Evolutionary conservation across 2,329 filamentous ascomycete genomes (phyloP), one percentile per base, ranked within the genome.

Genomic region (Fusarium sp.): DNA sequence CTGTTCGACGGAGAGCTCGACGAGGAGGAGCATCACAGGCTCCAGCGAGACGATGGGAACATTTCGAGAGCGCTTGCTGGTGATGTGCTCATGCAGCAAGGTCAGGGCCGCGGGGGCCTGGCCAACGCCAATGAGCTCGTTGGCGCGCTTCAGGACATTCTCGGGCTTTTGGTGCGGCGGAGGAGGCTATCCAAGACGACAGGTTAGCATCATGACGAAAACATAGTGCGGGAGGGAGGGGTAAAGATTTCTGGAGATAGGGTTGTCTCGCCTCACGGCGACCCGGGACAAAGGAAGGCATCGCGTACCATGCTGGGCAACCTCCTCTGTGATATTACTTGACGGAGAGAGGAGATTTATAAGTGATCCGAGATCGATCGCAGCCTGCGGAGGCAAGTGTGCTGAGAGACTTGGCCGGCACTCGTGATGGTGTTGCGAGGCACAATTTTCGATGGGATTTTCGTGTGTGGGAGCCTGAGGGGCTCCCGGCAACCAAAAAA

Each of bases 31-130:
- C 94, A 99, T 98, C 73, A 99, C 95, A 73, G 96, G 96, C 89
- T 99, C 96, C 78, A 99, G 85, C 58, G 94, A 96, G 72, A 91
- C 89, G 86, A 98, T 98, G 76, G 96, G 94, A 77, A 93, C 96
- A 90, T 96, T 98, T 79, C 96, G 93, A 77, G 94, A 97, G 77
- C 96, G 89, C 87, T 99, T 99, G 73, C 93, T 97, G 77, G 93
- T 97, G 85, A 98, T 93, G 90, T 99, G 96, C 87, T 99, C 96
- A 86, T 98, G 96, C 69, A 99, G 91, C 78, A 98, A 90, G 78
- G 91, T 93, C 80, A 99, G 87, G 80, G 96, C 96, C 78, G 96
- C 95, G 77, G 92, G 89, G 75, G 92, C 87, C 88, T 99, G 96
- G 81, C 92, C 91, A 79, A 99, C 96, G 79, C 93, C 96, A 85